Evolutionary conservation across 176 grass and related monocot genomes (phyloP), one percentile per base, ranked within the genome.

Genomic region (Miscanthus lutarioriparius): DNA sequence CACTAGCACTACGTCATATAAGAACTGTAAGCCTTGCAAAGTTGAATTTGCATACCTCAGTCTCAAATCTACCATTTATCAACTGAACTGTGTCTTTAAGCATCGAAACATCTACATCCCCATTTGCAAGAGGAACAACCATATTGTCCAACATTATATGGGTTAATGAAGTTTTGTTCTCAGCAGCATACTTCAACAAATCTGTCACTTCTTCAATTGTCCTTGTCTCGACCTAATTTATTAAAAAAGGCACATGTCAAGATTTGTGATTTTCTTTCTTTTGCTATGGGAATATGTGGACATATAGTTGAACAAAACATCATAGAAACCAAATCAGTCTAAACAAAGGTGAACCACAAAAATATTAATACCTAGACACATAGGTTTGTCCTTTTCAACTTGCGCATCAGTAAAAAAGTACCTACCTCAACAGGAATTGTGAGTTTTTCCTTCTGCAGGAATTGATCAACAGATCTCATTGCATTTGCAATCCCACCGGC

Each of bases 61-160:
- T 92, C 86, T 98, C 93, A 92, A 96, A 98, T 91, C 74, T 95
- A 73, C 89, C 87, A 90, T 89, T 90, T 90, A 98, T 90, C 81
- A 98, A 85, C 15, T 86, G 70, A 92, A 98, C 87, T 69, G 96
- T 93, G 65, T 90, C 85, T 93, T 91, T 96, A 26, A 98, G 87
- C 96, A 96, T 98, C 7, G 93, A 95, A 47, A 98, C 96, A 88
- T 98, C 91, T 51, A 98, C 41, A 77, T 91, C 93, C 54, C 89
- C 89, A 71, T 96, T 86, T 26, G 69, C 85, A 90, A 91, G 89
- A 89, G 91, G 93, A 36, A 92, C 83, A 13, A 94, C 91, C 96
- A 98, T 98, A 91, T 98, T 96, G 78, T 98, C 96, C 85, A 96
- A 75, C 96, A 98, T 98, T 89, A 96, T 98, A 80, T 86, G 85